Evolutionary conservation across 805 yeast genomes (phyloP).

Genomic region (Pichia phayaonensis): DNA sequence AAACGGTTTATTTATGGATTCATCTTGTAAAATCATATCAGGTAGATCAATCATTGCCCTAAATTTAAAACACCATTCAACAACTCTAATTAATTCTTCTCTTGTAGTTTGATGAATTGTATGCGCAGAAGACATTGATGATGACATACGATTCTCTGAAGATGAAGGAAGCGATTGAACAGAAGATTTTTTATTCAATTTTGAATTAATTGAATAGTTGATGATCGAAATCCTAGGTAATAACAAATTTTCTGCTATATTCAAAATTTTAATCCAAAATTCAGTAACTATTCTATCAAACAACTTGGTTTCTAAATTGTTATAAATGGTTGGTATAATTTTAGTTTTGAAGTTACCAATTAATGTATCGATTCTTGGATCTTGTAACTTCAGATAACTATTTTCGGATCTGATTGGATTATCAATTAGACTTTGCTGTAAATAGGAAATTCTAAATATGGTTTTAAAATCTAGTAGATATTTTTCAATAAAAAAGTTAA

Average conservation of each 20-base stretch:
- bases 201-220: conserved; percentile 6
- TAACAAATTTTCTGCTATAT: conserved; percentile 60
- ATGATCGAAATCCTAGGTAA: conserved; percentile 48
- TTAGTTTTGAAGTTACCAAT: conserved; percentile 19
- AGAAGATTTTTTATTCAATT: conserved; percentile 11
- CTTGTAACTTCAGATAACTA: conserved; percentile 17
- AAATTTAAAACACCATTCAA: conserved; percentile 27
- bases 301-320: conserved; percentile 25
- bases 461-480: conserved; percentile 55
- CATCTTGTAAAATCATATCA: conserved; percentile 19
- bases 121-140: neutral
- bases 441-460: conserved; percentile 30
- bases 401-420: conserved; percentile 16
- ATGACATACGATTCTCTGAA: neutral
- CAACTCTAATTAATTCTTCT: conserved; percentile 22
- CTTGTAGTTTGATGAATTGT: conserved; percentile 13
- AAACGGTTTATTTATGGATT: conserved; percentile 16
- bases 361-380: conserved; percentile 18
- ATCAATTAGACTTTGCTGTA: conserved; percentile 19
- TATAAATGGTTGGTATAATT: conserved; percentile 21
- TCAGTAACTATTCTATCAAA: conserved; percentile 31
- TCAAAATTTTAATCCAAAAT: conserved; percentile 71
- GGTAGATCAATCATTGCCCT: conserved; percentile 23
- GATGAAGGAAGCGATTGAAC: neutral
- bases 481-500: conserved; percentile 64